Evolutionary conservation across 192 early-diverging fungal genomes (phyloP), one percentile per base, ranked within the genome.

Genomic region (Oehlia diaphana): DNA sequence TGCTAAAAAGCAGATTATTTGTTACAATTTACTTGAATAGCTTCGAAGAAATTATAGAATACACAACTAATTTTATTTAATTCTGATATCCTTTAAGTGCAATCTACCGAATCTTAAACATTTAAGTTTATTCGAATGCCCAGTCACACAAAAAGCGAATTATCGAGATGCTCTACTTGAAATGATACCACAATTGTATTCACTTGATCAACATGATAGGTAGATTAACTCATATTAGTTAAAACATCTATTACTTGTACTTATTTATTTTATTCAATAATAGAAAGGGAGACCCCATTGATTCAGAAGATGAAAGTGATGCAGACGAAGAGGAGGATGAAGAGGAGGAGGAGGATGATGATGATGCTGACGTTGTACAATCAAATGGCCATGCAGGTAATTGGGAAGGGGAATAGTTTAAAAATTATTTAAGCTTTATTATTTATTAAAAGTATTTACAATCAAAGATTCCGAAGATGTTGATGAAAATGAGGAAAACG

Each of bases 141-240:
- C 76, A 23, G 61, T 87, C 5, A 78, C 81, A 9, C 28, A 80
- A 8, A 71, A 63, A 53, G 39, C 80, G 9, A 77, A 67, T 28
- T 87, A 84, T 65, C 86, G 86, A 50, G 82, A 83, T 26, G 82
- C 63, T 13, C 72, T 87, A 31, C 83, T 87, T 68, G 53, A 84
- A 26, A 47, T 79, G 21, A 53, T 87, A 23, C 83, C 86, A 16
- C 82, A 87, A 58, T 79, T 87, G 68, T 74, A 82, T 74, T 80
- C 83, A 12, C 75, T 87, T 37, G 86, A 87, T 76, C 82, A 80
- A 10, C 37, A 80, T 35, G 83, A 85, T 72, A 79, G 82, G 84
- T 86, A 81, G 58, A 67, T 44, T 31, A 58, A 37, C 31, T 23
- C 35, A 47, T 26, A 31, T 1, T 28, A 19, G 14, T n/a, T 58